Percentiles rank a stretch among this genome's conserved stretches.
These are phyloP conservation scores for Peniophora sp. DNA, from an alignment of 1,284 basidiomycete genomes.

Conservation along the genomic window DNA sequence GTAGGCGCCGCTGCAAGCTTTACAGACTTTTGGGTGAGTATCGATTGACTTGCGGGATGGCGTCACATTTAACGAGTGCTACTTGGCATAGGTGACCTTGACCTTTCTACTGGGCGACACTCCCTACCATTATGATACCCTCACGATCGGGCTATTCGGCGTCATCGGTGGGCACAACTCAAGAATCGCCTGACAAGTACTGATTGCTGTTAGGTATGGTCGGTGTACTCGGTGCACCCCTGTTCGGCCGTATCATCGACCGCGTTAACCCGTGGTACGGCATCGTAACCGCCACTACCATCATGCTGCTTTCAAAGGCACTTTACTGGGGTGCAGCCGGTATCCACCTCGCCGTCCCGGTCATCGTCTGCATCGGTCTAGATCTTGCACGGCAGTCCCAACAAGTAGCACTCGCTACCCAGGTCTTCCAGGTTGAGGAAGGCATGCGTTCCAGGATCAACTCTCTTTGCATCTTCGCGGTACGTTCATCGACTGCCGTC, in stretches of 20 bases:
- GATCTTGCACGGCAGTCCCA: conserved; percentile 42
- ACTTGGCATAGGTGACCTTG: conserved; percentile 5
- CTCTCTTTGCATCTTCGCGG: conserved; percentile 39
- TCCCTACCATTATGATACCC: not conserved
- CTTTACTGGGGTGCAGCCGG: conserved; percentile 38
- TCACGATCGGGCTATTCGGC: not conserved
- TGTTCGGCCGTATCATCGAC: conserved; percentile 44
- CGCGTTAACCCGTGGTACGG: conserved; percentile 42
- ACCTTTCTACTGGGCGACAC: not conserved
- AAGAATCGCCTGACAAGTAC: conserved; percentile 37
- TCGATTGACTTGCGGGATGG: too few relatives aligned
- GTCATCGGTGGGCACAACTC: not conserved
- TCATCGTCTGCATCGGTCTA: conserved; percentile 35
- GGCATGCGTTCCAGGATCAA: conserved; percentile 41
- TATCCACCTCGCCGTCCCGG: conserved; percentile 35
- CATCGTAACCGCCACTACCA: conserved; percentile 29
- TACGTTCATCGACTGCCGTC: conserved; percentile 7
- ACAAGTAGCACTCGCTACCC: conserved; percentile 31
- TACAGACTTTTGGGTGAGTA: conserved; percentile 31
- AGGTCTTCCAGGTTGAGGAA: conserved; percentile 28
- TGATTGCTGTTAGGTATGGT: conserved; percentile 45
- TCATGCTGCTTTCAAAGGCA: conserved; percentile 25
- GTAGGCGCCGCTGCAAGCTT: conserved; percentile 32
- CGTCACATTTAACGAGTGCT: too few relatives aligned
- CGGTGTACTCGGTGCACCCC: conserved; percentile 33